phyloP scores from a whole-genome alignment of 2,329 filamentous ascomycete species.

The Xylariaceae sp. region DNA sequence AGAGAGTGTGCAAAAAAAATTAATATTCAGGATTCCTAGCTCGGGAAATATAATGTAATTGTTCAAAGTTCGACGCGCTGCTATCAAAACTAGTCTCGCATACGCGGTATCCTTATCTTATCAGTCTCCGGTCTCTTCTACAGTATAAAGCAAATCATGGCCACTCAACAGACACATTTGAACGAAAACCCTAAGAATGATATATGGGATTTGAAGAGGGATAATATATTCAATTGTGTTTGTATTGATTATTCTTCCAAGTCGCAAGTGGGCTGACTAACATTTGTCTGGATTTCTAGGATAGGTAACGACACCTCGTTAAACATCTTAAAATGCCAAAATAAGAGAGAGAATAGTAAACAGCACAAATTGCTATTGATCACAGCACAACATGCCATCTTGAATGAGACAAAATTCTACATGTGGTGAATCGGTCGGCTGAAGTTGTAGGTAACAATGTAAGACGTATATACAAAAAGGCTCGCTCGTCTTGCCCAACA shows the following conservation, averaged over 20 bases:
- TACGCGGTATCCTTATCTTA: constrained; percentile 24
- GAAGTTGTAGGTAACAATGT: constrained; percentile 12
- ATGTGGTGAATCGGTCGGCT: no score
- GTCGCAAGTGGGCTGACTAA: neutral
- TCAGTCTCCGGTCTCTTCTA: neutral
- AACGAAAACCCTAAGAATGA: no score
- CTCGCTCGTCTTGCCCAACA: constrained; percentile 17
- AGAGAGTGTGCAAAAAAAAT: no score
- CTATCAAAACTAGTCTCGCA: neutral
- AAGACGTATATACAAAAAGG: constrained; percentile 28
- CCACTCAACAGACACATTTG: no score
- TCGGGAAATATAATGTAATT: neutral
- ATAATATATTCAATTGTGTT: no score
- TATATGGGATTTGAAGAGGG: no score
- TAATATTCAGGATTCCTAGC: no score
- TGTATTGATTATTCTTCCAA: no score
- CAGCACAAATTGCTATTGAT: neutral
- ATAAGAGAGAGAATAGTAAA: neutral
- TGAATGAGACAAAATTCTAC: neutral
- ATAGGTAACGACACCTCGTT: no score
- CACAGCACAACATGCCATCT: neutral
- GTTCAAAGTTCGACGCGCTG: neutral
- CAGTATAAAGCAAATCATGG: no score
- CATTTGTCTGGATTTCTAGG: no score
- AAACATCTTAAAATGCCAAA: no score